Conservation (phyloP, 805 yeast genomes). For the Cyberlindnera xylosilytica region DNA sequence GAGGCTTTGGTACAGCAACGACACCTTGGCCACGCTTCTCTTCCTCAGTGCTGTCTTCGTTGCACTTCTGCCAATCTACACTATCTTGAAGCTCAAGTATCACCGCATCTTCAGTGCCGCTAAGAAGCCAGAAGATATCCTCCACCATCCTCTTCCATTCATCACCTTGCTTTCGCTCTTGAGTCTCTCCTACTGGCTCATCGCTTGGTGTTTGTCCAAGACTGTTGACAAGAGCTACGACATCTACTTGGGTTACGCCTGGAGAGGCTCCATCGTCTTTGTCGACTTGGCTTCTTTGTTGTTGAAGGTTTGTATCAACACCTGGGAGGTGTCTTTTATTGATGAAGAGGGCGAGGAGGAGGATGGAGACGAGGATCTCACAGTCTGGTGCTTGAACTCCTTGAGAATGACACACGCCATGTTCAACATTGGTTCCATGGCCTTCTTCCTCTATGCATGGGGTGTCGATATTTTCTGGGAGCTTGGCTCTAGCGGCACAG, state of each 20-base stretch:
- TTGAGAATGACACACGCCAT: neutral
- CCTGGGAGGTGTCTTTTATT: neutral
- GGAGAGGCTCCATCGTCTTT: neutral
- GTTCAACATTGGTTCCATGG: neutral
- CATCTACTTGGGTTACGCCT: neutral
- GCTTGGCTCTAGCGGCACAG: no score
- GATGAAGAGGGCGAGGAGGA: neutral
- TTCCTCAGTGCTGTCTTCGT: no score
- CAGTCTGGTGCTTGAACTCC: neutral
- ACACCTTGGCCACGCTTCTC: no score
- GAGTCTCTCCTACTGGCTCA: neutral
- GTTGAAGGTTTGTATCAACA: neutral
- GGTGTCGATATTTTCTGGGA: neutral
- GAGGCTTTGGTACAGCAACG: no score
- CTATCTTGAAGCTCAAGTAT: neutral
- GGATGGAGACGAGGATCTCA: neutral
- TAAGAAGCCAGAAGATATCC: neutral
- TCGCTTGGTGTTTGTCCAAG: neutral
- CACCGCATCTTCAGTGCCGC: neutral
- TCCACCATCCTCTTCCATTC: neutral
- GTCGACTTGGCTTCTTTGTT: neutral
- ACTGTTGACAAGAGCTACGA: neutral
- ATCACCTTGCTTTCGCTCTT: neutral
- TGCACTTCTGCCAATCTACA: no score
- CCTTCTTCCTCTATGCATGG: neutral